Evolutionary conservation across 1,284 basidiomycete genomes (phyloP), one percentile per base, ranked within the genome.

Genomic region (Cerrena zonata): DNA sequence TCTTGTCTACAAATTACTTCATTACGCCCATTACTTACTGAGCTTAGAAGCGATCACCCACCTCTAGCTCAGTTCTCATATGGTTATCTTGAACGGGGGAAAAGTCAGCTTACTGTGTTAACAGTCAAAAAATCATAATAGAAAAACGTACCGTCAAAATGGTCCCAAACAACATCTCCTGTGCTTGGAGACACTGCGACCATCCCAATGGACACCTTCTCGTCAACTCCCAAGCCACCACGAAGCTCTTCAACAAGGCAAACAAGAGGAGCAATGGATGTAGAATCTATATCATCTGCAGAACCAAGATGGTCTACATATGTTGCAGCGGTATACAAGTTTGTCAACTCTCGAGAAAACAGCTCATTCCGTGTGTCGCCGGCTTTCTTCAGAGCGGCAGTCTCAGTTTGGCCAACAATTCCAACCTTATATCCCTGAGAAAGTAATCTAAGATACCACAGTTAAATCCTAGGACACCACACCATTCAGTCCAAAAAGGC

Each of bases 311-410:
- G 81, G 53, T 92, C 88, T 1, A 91, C 80, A 61, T 81, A 94
- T 84, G 94, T 97, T 38, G 90, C 82, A 21, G 91, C 83, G 12
- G 94, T 97, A 60, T 92, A 96, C 41, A 96, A 68, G 55, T 87
- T 79, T 0, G 87, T 89, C 2, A 98, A 65, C 59, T 86, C 78
- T 40, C 95, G 80, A 13, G 84, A 82, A 61, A 99, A 99, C 0
- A 90, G 84, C 0, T 80, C 77, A 61, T 87, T 90, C 45, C 84
- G 78, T 56, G 86, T 94, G 50, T 92, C 89, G 51, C 92, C 79
- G 2, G 78, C 84, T 65, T 94, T 96, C 71, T 99, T 98, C 48
- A 99, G 75, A 0, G 95, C 95, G 0, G 95, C 91, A 0, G 95
- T 98, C 69, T 99, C 95, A 2, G 78, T 82, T 66, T 98, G 95